A percentile compares a stretch with the other conserved stretches of the same genome.
Conservation (phyloP, 73 alveolate species). For the Tetrahymena thermophila region DNA sequence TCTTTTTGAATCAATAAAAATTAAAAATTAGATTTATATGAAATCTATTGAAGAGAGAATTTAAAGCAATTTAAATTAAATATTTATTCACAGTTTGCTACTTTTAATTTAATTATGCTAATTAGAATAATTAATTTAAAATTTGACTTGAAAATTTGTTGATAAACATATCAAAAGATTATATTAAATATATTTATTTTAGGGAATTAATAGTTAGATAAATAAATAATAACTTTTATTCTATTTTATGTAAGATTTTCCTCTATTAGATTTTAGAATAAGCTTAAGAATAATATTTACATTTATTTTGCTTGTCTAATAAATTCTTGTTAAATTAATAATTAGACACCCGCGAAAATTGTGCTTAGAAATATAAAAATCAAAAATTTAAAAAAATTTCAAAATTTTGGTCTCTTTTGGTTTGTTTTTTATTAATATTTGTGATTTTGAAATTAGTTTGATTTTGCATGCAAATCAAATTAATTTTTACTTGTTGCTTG, state of each 20-base stretch:
- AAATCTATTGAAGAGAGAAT: too few species aligned
- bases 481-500: background rate
- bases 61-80: too few species aligned
- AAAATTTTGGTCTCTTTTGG: background rate
- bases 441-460: background rate
- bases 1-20: too few species aligned
- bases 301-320: background rate
- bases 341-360: background rate
- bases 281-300: background rate
- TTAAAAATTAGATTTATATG: too few species aligned
- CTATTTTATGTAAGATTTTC: background rate
- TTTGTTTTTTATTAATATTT: background rate
- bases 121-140: too few species aligned
- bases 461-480: background rate
- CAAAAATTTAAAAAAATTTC: background rate
- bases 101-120: too few species aligned
- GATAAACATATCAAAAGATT: too few species aligned
- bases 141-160: too few species aligned
- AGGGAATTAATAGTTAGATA: too few species aligned
- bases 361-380: background rate
- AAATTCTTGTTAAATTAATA: background rate
- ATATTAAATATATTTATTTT: too few species aligned
- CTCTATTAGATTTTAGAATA: background rate
- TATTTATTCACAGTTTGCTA: too few species aligned
- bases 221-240: too few species aligned